Conservation (phyloP, 441 rosid genomes). For the Adansonia madagascariensis region DNA sequence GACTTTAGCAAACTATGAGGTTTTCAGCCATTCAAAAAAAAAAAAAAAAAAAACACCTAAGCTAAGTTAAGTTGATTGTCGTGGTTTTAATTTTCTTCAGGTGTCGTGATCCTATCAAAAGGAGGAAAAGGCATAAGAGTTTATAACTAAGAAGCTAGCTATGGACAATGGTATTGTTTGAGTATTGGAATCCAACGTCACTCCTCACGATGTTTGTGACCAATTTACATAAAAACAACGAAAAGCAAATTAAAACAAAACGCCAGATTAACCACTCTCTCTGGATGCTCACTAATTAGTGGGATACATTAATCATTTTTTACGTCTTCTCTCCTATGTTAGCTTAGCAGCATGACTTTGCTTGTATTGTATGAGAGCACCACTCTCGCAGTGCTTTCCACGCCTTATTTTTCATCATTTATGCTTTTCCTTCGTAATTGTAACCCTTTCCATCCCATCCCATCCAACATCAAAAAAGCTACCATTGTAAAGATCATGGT, state of each 20-base stretch:
- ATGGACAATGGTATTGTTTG: background rate
- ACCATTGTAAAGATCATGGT: background rate
- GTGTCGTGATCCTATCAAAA: background rate
- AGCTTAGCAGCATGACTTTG: background rate
- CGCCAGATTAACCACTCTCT: background rate
- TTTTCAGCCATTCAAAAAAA: background rate
- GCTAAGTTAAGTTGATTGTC: background rate
- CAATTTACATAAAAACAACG: background rate
- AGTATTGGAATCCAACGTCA: background rate
- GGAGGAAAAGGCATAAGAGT: background rate
- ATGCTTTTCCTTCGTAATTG: background rate
- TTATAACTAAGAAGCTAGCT: background rate
- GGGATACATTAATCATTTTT: background rate
- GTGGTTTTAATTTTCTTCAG: background rate
- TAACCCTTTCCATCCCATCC: background rate
- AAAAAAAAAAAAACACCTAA: background rate
- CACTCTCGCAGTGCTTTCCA: slow-evolving; percentile 8
- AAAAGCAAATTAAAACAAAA: no score
- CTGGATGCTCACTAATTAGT: background rate
- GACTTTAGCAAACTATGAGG: background rate
- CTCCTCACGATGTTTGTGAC: background rate
- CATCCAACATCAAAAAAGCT: background rate
- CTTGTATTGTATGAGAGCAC: background rate
- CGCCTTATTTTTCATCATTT: background rate
- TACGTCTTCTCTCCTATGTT: background rate